Percentiles rank a stretch among this genome's conserved stretches.
These are phyloP conservation scores for Gaeumannomyces sp. DNA, from an alignment of 2,329 filamentous ascomycete species.

Conservation along the genomic window DNA sequence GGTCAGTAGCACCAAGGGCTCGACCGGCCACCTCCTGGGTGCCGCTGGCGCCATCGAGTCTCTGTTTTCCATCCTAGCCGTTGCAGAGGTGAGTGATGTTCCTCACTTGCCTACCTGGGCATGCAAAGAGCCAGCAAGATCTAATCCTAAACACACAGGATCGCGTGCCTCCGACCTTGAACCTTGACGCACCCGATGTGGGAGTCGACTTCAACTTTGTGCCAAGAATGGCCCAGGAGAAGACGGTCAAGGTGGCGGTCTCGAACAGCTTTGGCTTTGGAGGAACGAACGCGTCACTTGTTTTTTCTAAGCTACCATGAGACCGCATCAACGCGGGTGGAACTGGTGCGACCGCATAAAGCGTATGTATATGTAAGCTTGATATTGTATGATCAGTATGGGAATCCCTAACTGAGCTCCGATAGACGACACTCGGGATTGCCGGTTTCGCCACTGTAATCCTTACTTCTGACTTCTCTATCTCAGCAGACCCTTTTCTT, in stretches of 20 bases:
- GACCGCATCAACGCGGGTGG: not conserved
- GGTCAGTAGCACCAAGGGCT: constrained; percentile 90
- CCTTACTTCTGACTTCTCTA: too few species aligned
- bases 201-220: constrained; percentile 82
- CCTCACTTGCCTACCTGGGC: not conserved
- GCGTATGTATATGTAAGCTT: not conserved
- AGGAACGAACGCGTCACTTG: constrained; percentile 87
- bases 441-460: too few species aligned
- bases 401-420: not conserved
- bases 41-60: constrained; percentile 89
- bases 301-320: constrained; percentile 48
- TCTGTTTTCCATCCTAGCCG: constrained; percentile 73
- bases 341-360: not conserved
- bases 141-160: constrained; percentile 44
- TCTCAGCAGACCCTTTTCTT: not conserved
- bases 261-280: constrained; percentile 98
- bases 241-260: constrained; percentile 64
- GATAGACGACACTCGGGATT: too few species aligned
- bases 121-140: not conserved
- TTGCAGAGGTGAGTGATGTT: constrained; percentile 59
- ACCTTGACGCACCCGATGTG: constrained; percentile 61
- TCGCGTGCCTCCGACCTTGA: constrained; percentile 77
- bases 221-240: constrained; percentile 62
- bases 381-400: not conserved
- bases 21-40: constrained; percentile 84